Percentiles rank a stretch among this genome's conserved stretches.
Evolutionary conservation across 2,329 filamentous ascomycete genomes (phyloP).

Genomic region (Beauveria australis): DNA sequence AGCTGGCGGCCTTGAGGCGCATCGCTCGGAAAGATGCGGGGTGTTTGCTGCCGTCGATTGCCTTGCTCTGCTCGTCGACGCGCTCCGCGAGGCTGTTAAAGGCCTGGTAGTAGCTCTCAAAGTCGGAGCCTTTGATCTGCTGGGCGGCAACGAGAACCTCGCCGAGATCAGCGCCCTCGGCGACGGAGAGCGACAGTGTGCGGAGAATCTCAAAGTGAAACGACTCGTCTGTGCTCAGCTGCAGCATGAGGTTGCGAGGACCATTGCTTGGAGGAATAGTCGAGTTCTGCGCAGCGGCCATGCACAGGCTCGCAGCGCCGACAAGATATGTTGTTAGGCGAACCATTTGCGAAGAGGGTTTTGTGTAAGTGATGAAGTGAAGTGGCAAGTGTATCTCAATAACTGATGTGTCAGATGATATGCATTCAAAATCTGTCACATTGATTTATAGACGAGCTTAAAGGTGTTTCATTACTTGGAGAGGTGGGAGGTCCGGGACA

Average conservation of each 20-base stretch:
- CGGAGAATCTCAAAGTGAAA: constrained; percentile 22
- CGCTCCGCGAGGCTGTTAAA: constrained; percentile 19
- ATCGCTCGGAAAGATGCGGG: constrained; percentile 19
- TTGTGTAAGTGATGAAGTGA: not conserved
- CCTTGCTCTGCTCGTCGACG: constrained; percentile 15
- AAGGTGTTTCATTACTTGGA: not conserved
- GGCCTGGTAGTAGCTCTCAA: constrained; percentile 17
- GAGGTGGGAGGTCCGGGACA: not conserved
- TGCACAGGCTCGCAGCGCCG: not conserved
- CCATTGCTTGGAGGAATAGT: not conserved
- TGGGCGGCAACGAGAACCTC: constrained; percentile 25
- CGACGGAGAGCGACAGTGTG: constrained; percentile 14
- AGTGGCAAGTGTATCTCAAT: not conserved
- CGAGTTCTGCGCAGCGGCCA: constrained; percentile 4
- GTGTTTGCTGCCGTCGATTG: constrained; percentile 15
- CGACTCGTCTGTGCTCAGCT: constrained; percentile 15
- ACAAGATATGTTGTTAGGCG: not conserved
- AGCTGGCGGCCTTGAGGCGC: constrained; percentile 30
- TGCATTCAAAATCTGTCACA: too few species aligned
- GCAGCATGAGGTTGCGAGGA: constrained; percentile 13
- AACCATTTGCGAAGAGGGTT: not conserved
- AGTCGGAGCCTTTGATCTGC: constrained; percentile 18
- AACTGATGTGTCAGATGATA: too few species aligned
- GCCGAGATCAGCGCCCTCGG: constrained; percentile 22
- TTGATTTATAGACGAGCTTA: too few species aligned